Base-by-base conservation (phyloP, 257 asterid species). In the Craterostigma plantagineum region DNA sequence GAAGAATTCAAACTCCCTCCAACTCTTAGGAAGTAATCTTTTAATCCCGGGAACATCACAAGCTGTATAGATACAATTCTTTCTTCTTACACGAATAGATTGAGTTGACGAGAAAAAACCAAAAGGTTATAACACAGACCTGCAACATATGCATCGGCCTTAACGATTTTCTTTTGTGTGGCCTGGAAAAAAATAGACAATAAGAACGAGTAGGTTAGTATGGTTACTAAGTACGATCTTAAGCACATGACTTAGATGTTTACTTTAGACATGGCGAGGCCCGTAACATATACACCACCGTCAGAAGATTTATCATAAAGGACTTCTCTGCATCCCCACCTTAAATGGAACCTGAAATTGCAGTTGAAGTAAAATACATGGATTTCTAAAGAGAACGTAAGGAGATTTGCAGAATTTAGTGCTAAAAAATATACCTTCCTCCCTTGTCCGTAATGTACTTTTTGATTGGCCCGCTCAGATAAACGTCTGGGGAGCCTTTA, bases 241-340 rank as follows among this genome's bases (percentile, higher is more conserved):
- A 2, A 2, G 2, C 30, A 23, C 30, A 23, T 23, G 6, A 23
- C 2, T n/a, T 11, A 41, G 45, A 41, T n/a, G 6, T 23, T 16
- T 63, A 80, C 99, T 92, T 90, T 90, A 14, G 99, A 83, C 75
- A 83, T 65, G 64, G 86, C 75, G 58, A 90, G 87, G 55, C 96
- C 99, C 8, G 76, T 75, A 45, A 90, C 84, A 54, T 69, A 73
- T 12, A 71, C 54, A 40, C 66, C 61, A 41, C 91, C 96, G 62
- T 79, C 87, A 42, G 91, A 69, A 48, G 72, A 81, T 67, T 58
- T 65, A 55, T 77, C 80, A 42, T 90, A 75, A 42, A 70, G 87
- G 54, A 90, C 35, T 62, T 83, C 94, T 73, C 96, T 75, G 77
- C 99, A 90, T 52, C 99, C 99, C 99, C 96, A 90, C 73, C 95